Percentiles rank a stretch among this genome's conserved stretches.
Conservation (phyloP, 2,329 filamentous ascomycete genomes). For the Juglanconis oblonga region DNA sequence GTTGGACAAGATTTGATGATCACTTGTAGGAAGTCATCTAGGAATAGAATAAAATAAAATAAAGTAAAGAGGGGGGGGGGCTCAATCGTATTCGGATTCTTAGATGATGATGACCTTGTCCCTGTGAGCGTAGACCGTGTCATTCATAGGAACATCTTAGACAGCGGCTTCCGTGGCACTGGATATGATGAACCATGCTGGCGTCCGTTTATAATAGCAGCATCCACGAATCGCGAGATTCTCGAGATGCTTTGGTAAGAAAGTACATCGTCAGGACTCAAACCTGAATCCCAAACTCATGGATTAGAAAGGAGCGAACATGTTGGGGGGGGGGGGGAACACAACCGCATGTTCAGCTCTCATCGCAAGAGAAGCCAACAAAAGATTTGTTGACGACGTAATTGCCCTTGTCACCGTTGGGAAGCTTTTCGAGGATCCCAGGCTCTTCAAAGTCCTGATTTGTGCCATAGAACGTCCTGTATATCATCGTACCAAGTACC, state of each 20-base stretch:
- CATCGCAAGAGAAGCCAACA: conserved; percentile 56
- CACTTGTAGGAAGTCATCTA: conserved; percentile 35
- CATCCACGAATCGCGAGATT: conserved; percentile 53
- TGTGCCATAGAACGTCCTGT: conserved; percentile 59
- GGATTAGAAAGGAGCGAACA: conserved; percentile 51
- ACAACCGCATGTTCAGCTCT: conserved; percentile 48
- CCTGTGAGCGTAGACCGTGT: conserved; percentile 60
- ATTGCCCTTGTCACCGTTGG: conserved; percentile 37
- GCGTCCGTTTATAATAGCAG: conserved; percentile 43
- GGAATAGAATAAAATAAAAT: conserved; percentile 29
- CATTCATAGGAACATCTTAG: conserved; percentile 50
- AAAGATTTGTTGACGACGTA: conserved; percentile 48
- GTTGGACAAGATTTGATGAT: conserved; percentile 43
- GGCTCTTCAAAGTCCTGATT: conserved; percentile 50
- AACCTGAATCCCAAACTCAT: conserved; percentile 53
- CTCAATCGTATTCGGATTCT: conserved; percentile 48
- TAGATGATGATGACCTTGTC: conserved; percentile 62
- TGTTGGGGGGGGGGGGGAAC: conserved; percentile 40
- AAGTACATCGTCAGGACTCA: conserved; percentile 41
- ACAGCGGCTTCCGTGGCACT: conserved; percentile 60
- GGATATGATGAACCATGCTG: conserved; percentile 61
- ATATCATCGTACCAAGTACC: conserved; percentile 53
- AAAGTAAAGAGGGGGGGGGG: conserved; percentile 23
- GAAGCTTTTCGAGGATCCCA: conserved; percentile 47
- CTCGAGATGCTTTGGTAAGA: conserved; percentile 40